These are phyloP conservation scores for Suillus ampliporus DNA, from an alignment of 768 basidiomycete genomes.

Conservation along the genomic window DNA sequence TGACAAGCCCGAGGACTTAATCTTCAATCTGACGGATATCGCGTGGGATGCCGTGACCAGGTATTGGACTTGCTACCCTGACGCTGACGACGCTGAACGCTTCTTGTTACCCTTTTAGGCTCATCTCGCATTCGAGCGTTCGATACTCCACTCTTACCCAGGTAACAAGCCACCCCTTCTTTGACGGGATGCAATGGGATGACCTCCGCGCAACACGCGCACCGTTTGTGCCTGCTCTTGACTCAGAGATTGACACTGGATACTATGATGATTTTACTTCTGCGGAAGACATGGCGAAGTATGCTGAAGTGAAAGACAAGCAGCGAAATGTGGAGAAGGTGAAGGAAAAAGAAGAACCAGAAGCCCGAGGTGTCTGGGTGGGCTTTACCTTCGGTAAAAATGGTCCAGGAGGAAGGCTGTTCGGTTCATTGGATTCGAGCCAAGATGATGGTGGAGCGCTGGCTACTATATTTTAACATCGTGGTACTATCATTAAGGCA, in stretches of 20 bases:
- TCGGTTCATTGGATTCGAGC: conserved; percentile 35
- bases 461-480: conserved; percentile 61
- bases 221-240: conserved; percentile 93
- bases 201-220: conserved; percentile 75
- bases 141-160: conserved; percentile 79
- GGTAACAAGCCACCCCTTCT: conserved; percentile 84
- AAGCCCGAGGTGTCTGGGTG: conserved; percentile 83
- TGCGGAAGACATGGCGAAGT: conserved; percentile 96
- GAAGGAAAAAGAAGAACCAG: conserved; percentile 82
- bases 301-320: conserved; percentile 98
- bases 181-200: conserved; percentile 76
- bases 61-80: conserved; percentile 47
- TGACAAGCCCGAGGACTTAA: conserved; percentile 92
- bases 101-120: conserved; percentile 43
- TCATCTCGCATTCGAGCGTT: conserved; percentile 86
- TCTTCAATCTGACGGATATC: conserved; percentile 92
- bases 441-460: conserved; percentile 55
- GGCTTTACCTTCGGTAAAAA: conserved; percentile 93
- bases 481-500: no score
- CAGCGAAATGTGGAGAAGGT: conserved; percentile 93
- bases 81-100: conserved; percentile 8
- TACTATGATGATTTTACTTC: conserved; percentile 93
- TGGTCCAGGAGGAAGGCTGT: conserved; percentile 57
- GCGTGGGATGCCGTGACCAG: conserved; percentile 95
- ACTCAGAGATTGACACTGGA: conserved; percentile 93